Conservation (phyloP, 2,329 filamentous ascomycete genomes). For the Trichophyton mentagrophytes region DNA sequence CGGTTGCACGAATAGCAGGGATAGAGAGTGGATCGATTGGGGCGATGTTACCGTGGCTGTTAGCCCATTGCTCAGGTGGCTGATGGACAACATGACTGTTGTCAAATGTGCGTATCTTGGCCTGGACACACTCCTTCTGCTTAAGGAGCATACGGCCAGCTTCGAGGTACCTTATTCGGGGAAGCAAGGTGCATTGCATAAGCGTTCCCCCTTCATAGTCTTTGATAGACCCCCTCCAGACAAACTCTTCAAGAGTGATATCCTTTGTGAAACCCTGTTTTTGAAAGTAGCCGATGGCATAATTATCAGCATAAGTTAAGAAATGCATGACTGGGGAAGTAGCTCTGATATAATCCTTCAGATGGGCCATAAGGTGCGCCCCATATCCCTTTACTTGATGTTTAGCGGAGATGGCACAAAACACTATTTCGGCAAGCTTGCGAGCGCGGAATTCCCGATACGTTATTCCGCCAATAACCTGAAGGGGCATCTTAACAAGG, state of each 20-base stretch:
- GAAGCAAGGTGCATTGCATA: slow-evolving; percentile 98
- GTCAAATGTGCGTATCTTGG: slow-evolving; percentile 85
- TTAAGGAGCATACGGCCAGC: slow-evolving; percentile 87
- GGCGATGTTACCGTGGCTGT: slow-evolving; percentile 43
- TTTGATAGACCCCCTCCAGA: slow-evolving; percentile 99
- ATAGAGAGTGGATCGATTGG: slow-evolving; percentile 77
- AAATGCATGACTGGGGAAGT: slow-evolving; percentile 98
- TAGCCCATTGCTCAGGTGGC: slow-evolving; percentile 76
- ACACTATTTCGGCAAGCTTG: slow-evolving; percentile 94
- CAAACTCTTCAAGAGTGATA: slow-evolving; percentile 75
- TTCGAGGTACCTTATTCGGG: slow-evolving; percentile 86
- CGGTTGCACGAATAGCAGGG: slow-evolving; percentile 74
- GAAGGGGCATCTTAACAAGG: slow-evolving; percentile 90
- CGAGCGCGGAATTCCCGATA: slow-evolving; percentile 88
- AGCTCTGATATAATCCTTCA: slow-evolving; percentile 96
- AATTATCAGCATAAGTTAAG: slow-evolving; percentile 95
- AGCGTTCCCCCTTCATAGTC: slow-evolving; percentile 98
- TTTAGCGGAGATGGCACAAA: slow-evolving; percentile 92
- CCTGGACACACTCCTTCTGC: slow-evolving; percentile 88
- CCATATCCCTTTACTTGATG: slow-evolving; percentile 99
- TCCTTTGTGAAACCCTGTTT: slow-evolving; percentile 99
- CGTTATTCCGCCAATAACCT: slow-evolving; percentile 87
- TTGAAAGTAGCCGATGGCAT: slow-evolving; percentile 97
- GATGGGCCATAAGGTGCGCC: slow-evolving; percentile 91
- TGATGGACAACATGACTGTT: slow-evolving; percentile 77